Conservation (phyloP, 2,329 filamentous ascomycete species). For the Aureobasidium leucospermi region DNA sequence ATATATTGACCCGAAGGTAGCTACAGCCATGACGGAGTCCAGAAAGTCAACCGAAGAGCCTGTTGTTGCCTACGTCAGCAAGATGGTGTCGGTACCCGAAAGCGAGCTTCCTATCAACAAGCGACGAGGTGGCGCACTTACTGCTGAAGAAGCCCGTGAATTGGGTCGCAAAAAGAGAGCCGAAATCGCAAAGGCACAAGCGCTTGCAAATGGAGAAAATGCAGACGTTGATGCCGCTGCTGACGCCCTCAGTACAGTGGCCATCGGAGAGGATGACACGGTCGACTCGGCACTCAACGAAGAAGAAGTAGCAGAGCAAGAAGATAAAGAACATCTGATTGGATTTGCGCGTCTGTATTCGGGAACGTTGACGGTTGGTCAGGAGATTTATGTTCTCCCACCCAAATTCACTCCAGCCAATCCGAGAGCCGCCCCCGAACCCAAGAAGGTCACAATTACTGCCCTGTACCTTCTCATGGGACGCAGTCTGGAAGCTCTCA, state of each 20-base stretch:
- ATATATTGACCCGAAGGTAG: conserved; percentile 60
- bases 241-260: conserved; percentile 53
- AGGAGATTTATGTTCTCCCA: conserved; percentile 81
- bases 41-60: conserved; percentile 63
- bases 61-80: conserved; percentile 91
- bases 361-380: conserved; percentile 79
- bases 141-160: conserved; percentile 82
- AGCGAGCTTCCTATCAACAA: conserved; percentile 88
- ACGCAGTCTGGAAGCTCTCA: conserved; percentile 71
- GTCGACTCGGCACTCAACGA: conserved; percentile 18
- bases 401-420: conserved; percentile 86
- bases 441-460: conserved; percentile 75
- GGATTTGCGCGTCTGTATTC: conserved; percentile 94
- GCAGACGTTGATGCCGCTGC: conserved; percentile 51
- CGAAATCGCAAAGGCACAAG: conserved; percentile 75
- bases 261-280: conserved; percentile 45
- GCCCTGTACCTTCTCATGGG: conserved; percentile 96
- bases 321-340: conserved; percentile 80
- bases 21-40: conserved; percentile 76
- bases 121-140: conserved; percentile 63
- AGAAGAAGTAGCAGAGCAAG: conserved; percentile 40
- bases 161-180: conserved; percentile 81
- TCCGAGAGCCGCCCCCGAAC: conserved; percentile 63
- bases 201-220: conserved; percentile 41
- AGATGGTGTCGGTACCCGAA: conserved; percentile 93